Percentiles rank a stretch among this genome's conserved stretches.
Conservation (phyloP, 2,329 filamentous ascomycete species). For the Knufia petricola region DNA sequence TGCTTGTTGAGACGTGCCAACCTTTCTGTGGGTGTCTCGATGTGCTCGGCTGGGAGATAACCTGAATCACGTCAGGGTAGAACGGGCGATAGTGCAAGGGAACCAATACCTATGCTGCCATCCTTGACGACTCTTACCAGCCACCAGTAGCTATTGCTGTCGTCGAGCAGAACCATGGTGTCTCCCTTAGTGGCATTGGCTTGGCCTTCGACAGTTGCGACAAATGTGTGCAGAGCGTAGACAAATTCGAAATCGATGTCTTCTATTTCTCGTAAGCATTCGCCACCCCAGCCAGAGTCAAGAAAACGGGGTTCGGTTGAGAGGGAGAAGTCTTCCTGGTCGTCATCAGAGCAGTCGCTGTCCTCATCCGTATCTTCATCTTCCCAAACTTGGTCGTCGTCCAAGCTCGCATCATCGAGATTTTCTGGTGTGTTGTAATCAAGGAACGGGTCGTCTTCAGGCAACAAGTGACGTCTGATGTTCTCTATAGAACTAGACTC, state of each 20-base stretch:
- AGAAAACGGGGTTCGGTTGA: conserved; percentile 52
- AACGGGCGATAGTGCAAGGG: not conserved
- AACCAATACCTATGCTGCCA: conserved; percentile 69
- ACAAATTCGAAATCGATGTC: conserved; percentile 99
- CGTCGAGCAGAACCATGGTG: conserved; percentile 95
- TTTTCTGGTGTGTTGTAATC: conserved; percentile 21
- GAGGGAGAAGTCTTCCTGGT: conserved; percentile 50
- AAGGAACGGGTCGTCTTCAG: conserved; percentile 34
- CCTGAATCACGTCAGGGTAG: conserved; percentile 44
- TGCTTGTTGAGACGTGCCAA: conserved; percentile 93
- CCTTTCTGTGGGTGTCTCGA: conserved; percentile 93
- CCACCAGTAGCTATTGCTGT: conserved; percentile 99
- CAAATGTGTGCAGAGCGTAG: conserved; percentile 94
- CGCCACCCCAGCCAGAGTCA: conserved; percentile 63
- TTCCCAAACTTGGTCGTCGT: conserved; percentile 19
- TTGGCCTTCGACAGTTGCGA: conserved; percentile 94
- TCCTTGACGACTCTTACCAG: conserved; percentile 94
- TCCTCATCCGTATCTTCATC: conserved; percentile 37
- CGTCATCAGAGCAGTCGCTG: conserved; percentile 40
- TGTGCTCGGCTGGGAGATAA: conserved; percentile 93
- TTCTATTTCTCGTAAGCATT: conserved; percentile 88
- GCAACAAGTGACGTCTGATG: conserved; percentile 32
- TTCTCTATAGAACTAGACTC: conserved; percentile 11
- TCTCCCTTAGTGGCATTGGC: conserved; percentile 97
- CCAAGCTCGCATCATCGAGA: conserved; percentile 8